Base-by-base conservation (phyloP, 1,284 basidiomycete species). In the Mrakiaceae sp. region DNA sequence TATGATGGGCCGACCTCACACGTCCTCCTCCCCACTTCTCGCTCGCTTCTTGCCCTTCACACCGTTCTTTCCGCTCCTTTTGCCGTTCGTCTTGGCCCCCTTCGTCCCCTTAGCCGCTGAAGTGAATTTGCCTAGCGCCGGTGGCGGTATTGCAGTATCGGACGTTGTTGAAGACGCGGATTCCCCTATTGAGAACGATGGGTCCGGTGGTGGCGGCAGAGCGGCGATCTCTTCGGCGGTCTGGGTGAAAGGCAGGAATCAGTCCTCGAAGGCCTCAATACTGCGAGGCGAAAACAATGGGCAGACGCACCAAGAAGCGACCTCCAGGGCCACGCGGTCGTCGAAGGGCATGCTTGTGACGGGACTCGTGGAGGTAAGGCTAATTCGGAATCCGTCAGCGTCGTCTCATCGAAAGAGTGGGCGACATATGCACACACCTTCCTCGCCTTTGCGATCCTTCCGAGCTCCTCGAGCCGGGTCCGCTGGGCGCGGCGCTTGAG, bases 341-440 rank as follows among this genome's bases (percentile, higher is more conserved):
- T 54, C 93, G 86, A 86, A 98, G 96, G 12, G 95, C 95, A 77
- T 98, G 96, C 70, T 93, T 91, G 79, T 98, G 95, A 56, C 95
- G 85, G 40, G 91, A 95, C 75, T 98, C 94, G 71, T 98, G 94
- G 42, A 97, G 84, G 78, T 97, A 98, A 1, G 94, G 94, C 91
- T 97, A 67, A 42, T 54, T 14, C 12, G 4, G 43, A 5, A 3
- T n/a, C n/a, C 9, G 14, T 49, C 48, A 49, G 48, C 3, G 42
- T 40, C 11, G 12, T 3, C 5, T 48, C 47, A 63, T 14, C 12
- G 49, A 52, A 59, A 54, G 6, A 50, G 16, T 16, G 47, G 49
- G 59, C 27, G 9, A 16, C n/a, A 49, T 48, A 14, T 14, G 57
- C 7, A 69, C 79, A 67, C 65, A 90, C 93, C 83, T 97, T 97